A percentile compares a stretch with the other conserved stretches of the same genome.
Evolutionary conservation across 23 red algal genomes (phyloP).

Genomic region (Gracilaria caudata): DNA sequence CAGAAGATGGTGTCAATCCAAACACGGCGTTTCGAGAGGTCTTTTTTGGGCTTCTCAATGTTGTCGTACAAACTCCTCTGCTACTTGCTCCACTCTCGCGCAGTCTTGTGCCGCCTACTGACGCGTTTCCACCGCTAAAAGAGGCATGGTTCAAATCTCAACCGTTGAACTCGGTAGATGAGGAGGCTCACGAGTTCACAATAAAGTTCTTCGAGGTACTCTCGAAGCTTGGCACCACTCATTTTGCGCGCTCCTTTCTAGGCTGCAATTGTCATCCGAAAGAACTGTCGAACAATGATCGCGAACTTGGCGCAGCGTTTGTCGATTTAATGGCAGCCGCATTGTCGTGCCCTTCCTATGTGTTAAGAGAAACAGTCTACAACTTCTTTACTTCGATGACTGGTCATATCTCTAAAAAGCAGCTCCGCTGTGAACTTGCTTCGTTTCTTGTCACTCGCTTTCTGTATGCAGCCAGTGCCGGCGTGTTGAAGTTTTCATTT

Average conservation of each 20-base stretch:
- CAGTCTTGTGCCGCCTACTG: conserved; percentile 25
- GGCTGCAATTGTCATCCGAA: background rate
- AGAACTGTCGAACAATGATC: conserved; percentile 17
- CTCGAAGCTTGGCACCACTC: conserved; percentile 32
- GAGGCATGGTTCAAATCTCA: conserved; percentile 14
- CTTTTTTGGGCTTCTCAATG: conserved; percentile 23
- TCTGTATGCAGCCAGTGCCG: conserved; percentile 19
- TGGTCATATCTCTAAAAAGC: background rate
- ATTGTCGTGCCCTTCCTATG: conserved; percentile 38
- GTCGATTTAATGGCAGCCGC: conserved; percentile 41
- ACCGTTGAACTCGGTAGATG: conserved; percentile 2
- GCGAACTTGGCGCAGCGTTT: conserved; percentile 36
- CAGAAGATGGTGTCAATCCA: conserved; percentile 17
- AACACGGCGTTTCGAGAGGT: conserved; percentile 22
- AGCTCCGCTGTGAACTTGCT: background rate
- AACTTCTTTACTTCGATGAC: conserved; percentile 53
- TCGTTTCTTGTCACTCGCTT: conserved; percentile 49
- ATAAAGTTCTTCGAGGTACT: conserved; percentile 54
- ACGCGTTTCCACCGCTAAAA: conserved; percentile 37
- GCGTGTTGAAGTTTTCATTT: conserved; percentile 23
- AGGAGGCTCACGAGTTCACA: conserved; percentile 48
- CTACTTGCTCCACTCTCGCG: conserved; percentile 4
- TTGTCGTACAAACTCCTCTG: conserved; percentile 6
- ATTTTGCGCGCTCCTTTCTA: conserved; percentile 48
- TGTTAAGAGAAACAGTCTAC: conserved; percentile 23